phyloP scores from a whole-genome alignment of 2,329 filamentous ascomycete genomes.

The Gaeumannomyces tritici region DNA sequence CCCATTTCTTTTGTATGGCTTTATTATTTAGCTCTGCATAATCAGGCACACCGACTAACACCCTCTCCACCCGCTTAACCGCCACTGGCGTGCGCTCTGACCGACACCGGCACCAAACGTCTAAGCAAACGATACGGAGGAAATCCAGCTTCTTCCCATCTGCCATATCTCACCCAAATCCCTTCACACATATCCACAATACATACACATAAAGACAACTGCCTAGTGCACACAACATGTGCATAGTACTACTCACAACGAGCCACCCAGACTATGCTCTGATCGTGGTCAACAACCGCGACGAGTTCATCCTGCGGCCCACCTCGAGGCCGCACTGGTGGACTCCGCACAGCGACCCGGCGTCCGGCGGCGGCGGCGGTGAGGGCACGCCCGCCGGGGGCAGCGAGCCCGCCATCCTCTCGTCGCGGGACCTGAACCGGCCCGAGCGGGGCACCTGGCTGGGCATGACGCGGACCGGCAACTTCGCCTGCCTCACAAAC shows the following conservation, averaged over 20 bases:
- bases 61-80: too few relatives aligned
- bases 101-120: too few relatives aligned
- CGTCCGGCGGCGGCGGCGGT: slow-evolving; percentile 6
- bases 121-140: too few relatives aligned
- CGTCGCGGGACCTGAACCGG: slow-evolving; percentile 51
- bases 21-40: neutral
- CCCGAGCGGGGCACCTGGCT: slow-evolving; percentile 57
- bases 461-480: slow-evolving; percentile 49
- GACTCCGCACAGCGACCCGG: slow-evolving; percentile 22
- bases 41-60: neutral
- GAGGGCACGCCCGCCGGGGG: neutral
- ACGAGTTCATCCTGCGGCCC: slow-evolving; percentile 59
- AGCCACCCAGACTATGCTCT: slow-evolving; percentile 66
- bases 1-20: neutral
- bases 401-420: slow-evolving; percentile 36
- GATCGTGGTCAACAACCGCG: slow-evolving; percentile 69
- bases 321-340: slow-evolving; percentile 58
- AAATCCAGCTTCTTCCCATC: too few relatives aligned
- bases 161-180: neutral
- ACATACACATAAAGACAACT: neutral
- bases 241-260: slow-evolving; percentile 68
- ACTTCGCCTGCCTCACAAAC: slow-evolving; percentile 57
- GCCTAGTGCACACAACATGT: slow-evolving; percentile 45
- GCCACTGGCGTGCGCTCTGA: too few relatives aligned
- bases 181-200: neutral